These are phyloP conservation scores for Phytopythium delawarense DNA, from an alignment of 352 stramenopile species.

Conservation along the genomic window DNA sequence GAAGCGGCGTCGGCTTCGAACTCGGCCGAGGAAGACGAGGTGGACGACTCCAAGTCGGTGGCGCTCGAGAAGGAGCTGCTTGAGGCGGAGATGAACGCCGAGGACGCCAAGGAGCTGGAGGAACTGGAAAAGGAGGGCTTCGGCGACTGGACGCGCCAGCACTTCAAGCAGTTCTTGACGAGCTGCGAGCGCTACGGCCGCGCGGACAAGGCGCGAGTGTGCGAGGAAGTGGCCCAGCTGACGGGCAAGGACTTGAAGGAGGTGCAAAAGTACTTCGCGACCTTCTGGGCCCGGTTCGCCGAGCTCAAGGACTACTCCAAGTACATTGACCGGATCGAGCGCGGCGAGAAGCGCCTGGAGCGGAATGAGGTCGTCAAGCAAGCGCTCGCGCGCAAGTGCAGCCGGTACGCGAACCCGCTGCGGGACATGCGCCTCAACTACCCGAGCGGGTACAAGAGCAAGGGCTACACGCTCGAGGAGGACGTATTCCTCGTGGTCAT, in stretches of 20 bases:
- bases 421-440: slow-evolving; percentile 88
- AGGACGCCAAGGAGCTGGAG: slow-evolving; percentile 66
- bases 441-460: slow-evolving; percentile 90
- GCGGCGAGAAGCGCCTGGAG: slow-evolving; percentile 95
- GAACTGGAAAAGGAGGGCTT: slow-evolving; percentile 89
- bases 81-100: slow-evolving; percentile 66
- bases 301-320: slow-evolving; percentile 91
- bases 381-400: slow-evolving; percentile 94
- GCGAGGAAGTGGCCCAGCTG: slow-evolving; percentile 87
- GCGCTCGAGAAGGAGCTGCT: slow-evolving; percentile 80
- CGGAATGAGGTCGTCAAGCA: slow-evolving; percentile 95
- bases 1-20: slow-evolving; percentile 46
- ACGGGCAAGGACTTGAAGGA: slow-evolving; percentile 89
- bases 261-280: slow-evolving; percentile 94
- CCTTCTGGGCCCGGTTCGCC: slow-evolving; percentile 93
- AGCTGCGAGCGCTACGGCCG: slow-evolving; percentile 94
- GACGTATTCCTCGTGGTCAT: slow-evolving; percentile 98
- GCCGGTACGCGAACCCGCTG: slow-evolving; percentile 91
- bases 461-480: slow-evolving; percentile 96
- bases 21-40: slow-evolving; percentile 57
- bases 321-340: slow-evolving; percentile 96
- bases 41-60: slow-evolving; percentile 44
- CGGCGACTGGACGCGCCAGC: slow-evolving; percentile 92
- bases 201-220: slow-evolving; percentile 88
- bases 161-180: slow-evolving; percentile 88